Evolutionary conservation across 2,329 filamentous ascomycete genomes (phyloP).

Genomic region (Pyrenochaeta sp.): DNA sequence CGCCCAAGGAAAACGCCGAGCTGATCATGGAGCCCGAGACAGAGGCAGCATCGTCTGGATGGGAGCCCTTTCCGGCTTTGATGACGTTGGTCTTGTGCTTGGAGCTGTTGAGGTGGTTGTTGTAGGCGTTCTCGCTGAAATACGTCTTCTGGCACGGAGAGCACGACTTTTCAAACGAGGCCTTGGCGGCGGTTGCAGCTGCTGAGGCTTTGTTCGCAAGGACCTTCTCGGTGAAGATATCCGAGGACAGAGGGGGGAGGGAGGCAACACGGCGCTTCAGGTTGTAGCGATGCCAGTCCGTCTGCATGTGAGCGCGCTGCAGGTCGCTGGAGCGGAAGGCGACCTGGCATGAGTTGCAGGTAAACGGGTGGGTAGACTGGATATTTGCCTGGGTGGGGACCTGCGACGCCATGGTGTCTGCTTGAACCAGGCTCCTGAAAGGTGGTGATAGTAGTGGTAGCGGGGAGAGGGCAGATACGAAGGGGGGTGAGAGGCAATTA

Average conservation of each 20-base stretch:
- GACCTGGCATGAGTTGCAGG: conserved; percentile 97
- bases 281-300: conserved; percentile 98
- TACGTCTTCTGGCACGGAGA: conserved; percentile 88
- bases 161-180: conserved; percentile 86
- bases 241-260: conserved; percentile 87
- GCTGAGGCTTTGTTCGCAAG: conserved; percentile 87
- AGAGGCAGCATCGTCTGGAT: conserved; percentile 72
- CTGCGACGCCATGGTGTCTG: conserved; percentile 45
- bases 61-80: conserved; percentile 47
- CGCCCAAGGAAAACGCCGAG: conserved; percentile 89
- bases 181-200: conserved; percentile 84
- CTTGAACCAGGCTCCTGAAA: neutral
- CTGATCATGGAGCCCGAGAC: conserved; percentile 75
- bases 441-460: conserved; percentile 3
- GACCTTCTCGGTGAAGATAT: conserved; percentile 95
- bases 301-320: conserved; percentile 96
- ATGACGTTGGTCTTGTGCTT: conserved; percentile 81
- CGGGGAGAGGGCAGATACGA: too few relatives aligned
- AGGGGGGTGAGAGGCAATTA: conserved; percentile 3
- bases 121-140: conserved; percentile 94
- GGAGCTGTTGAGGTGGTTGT: conserved; percentile 89
- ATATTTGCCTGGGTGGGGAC: conserved; percentile 45
- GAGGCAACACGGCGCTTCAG: conserved; percentile 92
- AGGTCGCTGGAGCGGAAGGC: conserved; percentile 94
- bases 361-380: conserved; percentile 77